Evolutionary conservation across 139 green algal species (phyloP), one percentile per base, ranked within the genome.

Genomic region (Yamagishiella unicocca): DNA sequence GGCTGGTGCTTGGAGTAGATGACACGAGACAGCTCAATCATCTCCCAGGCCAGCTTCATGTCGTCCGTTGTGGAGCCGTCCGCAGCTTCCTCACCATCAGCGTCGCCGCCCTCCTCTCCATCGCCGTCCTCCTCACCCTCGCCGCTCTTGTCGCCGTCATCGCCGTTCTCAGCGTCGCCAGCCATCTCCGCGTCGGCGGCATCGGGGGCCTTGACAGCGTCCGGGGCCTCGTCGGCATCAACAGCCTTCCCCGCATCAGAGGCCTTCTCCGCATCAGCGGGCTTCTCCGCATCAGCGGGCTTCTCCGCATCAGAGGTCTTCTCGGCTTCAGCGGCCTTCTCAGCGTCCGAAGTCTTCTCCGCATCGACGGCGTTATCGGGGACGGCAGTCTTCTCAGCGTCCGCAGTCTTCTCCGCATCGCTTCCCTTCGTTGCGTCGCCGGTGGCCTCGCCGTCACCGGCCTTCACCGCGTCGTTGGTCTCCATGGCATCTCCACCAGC

Each of bases 41-140:
- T 90, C 78, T 94, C 91, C 92, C 92, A 96, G 14, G 94, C 93
- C 0, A 96, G 80, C 50, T 93, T 88, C 92, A 96, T 94, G 84
- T 96, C 94, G 35, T 87, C 68, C 4, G 8, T 10, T 10, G 43
- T 17, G 83, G 74, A 42, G 22, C 81, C 88, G n/a, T 86, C 90
- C n/a, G 71, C 88, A 1, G 76, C 83, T 19, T 91, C 90, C 37
- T 24, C 88, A 19, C 71, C 90, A 31, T 71, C 76, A 17, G 55
- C 75, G 31, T 66, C 79, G 12, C 29, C 62, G 10, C 31, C 80
- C 42, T 37, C 80, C 10, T 46, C 80, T 4, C 8, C 58, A 10
- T 42, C 54, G 21, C 6, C 27, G 25, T 27, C 58, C 4, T 53
- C 78, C 27, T 42, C 58, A 2, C n/a, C 78, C 2, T 54, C 54